These are phyloP conservation scores for Conoideocrella luteorostrata DNA, from an alignment of 2,329 filamentous ascomycete genomes.

Conservation along the genomic window DNA sequence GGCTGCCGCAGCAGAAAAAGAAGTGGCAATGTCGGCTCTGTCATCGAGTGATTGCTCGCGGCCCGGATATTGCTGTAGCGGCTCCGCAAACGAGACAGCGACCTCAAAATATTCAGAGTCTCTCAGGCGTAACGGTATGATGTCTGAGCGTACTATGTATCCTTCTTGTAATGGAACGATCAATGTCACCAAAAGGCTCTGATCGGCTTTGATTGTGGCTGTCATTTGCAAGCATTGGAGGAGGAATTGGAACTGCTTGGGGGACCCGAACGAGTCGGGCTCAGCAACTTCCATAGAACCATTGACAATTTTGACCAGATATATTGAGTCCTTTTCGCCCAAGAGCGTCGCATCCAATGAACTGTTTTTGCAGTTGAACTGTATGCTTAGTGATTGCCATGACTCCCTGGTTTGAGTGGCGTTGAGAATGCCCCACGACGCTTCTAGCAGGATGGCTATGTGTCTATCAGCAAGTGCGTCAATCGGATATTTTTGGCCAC, in stretches of 20 bases:
- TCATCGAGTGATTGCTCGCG: too few relatives aligned
- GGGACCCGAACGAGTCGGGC: background rate
- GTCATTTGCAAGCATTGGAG: slow-evolving; percentile 1
- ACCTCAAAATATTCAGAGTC: slow-evolving; percentile 5
- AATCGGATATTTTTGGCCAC: background rate
- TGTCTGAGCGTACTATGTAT: slow-evolving; percentile 7
- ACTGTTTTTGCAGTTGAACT: too few relatives aligned
- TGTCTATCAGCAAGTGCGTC: background rate
- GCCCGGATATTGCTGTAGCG: slow-evolving; percentile 4
- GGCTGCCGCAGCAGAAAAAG: slow-evolving; percentile 4
- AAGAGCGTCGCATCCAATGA: too few relatives aligned
- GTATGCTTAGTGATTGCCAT: background rate
- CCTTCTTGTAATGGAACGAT: slow-evolving; percentile 5
- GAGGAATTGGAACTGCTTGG: slow-evolving; percentile 5
- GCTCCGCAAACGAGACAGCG: slow-evolving; percentile 7
- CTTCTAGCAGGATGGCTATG: background rate
- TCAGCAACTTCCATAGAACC: too few relatives aligned
- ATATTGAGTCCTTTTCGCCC: too few relatives aligned
- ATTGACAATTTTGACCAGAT: too few relatives aligned
- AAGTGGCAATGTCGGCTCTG: background rate
- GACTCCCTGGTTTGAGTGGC: slow-evolving; percentile 25
- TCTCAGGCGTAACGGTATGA: slow-evolving; percentile 6
- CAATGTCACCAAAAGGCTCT: slow-evolving; percentile 5
- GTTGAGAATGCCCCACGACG: slow-evolving; percentile 28
- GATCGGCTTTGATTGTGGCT: background rate